A percentile compares a stretch with the other conserved stretches of the same genome.
Evolutionary conservation across 1,139 yeast genomes (phyloP).

Genomic region (Hansenula sp.): DNA sequence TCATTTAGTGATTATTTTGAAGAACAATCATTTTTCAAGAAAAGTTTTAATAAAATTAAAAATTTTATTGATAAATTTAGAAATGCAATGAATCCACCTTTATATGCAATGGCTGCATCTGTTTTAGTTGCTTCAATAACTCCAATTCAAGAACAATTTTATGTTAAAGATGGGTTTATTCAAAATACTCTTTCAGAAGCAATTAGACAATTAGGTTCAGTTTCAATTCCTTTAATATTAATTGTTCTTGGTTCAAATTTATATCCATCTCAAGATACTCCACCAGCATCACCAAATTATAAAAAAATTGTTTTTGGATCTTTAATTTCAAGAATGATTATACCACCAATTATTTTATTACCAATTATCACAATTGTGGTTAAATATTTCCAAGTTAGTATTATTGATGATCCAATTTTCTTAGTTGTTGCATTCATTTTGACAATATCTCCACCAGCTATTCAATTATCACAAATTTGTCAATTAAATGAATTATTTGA

Average conservation of each 20-base stretch:
- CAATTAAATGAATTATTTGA: conserved; percentile 59
- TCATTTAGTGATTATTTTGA: background rate
- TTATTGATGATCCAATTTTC: conserved; percentile 74
- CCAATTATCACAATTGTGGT: conserved; percentile 62
- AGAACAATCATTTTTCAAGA: background rate
- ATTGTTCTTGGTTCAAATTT: conserved; percentile 74
- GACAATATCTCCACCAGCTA: conserved; percentile 76
- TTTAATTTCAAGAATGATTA: conserved; percentile 65
- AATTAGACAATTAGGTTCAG: conserved; percentile 74
- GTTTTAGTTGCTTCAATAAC: conserved; percentile 82
- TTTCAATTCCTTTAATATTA: conserved; percentile 81
- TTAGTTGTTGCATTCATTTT: conserved; percentile 66
- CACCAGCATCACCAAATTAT: conserved; percentile 60
- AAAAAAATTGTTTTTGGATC: conserved; percentile 61
- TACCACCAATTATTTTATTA: conserved; percentile 59
- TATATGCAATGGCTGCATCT: conserved; percentile 86
- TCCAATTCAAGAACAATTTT: conserved; percentile 59
- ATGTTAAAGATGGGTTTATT: conserved; percentile 60
- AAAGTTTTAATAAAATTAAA: background rate
- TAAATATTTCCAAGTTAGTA: conserved; percentile 57
- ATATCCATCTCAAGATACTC: conserved; percentile 61
- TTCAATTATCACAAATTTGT: conserved; percentile 72
- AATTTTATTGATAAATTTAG: conserved; percentile 8
- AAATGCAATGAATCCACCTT: conserved; percentile 84
- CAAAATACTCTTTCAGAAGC: conserved; percentile 77